Conservation (phyloP, 1,284 basidiomycete species). For the Sphaerobolus stellatus region DNA sequence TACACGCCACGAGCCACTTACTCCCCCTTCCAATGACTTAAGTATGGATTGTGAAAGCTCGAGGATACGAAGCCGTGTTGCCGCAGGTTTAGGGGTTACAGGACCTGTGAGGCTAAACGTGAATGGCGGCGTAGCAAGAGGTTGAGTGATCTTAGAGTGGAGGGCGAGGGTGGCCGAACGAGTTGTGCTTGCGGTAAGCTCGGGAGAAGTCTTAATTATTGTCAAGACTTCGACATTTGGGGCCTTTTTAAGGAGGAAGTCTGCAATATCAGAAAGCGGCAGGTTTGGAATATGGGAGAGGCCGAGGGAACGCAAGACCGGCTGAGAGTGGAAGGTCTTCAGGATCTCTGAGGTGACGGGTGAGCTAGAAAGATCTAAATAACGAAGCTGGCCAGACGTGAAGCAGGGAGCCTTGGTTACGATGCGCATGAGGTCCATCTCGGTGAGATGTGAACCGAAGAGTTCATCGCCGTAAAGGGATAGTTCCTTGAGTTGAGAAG, state of each 20-base stretch:
- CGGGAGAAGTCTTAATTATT: constrained; percentile 74
- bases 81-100: constrained; percentile 35
- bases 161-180: constrained; percentile 62
- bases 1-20: constrained; percentile 83
- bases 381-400: constrained; percentile 71
- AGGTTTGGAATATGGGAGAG: constrained; percentile 82
- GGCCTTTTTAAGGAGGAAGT: constrained; percentile 71
- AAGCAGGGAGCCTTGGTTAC: constrained; percentile 82
- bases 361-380: constrained; percentile 88
- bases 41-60: constrained; percentile 82
- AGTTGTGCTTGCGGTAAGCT: constrained; percentile 61
- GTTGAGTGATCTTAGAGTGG: constrained; percentile 72
- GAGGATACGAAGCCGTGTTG: constrained; percentile 83
- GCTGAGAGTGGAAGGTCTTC: constrained; percentile 62
- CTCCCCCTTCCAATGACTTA: constrained; percentile 69
- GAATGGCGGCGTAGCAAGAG: constrained; percentile 78
- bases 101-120: constrained; percentile 47
- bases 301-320: constrained; percentile 80
- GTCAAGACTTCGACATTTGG: constrained; percentile 85
- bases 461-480: constrained; percentile 89
- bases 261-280: constrained; percentile 63
- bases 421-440: constrained; percentile 68
- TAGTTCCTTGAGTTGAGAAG: constrained; percentile 69
- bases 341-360: constrained; percentile 65
- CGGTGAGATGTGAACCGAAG: constrained; percentile 76